Evolutionary conservation across 768 basidiomycete genomes (phyloP), one percentile per base, ranked within the genome.

Genomic region (Nidularia pulvinata): DNA sequence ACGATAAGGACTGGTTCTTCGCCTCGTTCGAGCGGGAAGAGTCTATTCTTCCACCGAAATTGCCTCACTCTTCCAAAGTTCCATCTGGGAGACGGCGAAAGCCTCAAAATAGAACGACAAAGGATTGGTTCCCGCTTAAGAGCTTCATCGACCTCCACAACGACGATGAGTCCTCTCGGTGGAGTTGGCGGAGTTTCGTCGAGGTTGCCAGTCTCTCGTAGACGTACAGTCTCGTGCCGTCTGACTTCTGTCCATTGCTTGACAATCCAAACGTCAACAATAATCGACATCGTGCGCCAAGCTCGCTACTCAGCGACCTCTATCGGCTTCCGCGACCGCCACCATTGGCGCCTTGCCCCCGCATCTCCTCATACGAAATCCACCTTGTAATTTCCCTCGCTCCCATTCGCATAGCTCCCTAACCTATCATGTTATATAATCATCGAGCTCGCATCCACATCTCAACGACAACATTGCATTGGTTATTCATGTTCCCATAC

Each of bases 141-240:
- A 85, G 84, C 58, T 88, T 88, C 66, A 86, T 88, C 52, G 85
- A 88, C 61, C 68, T 88, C 48, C 75, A 74, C 52, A 57, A 57
- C 33, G 81, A 82, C 35, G 78, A 80, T 25, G 69, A 76, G 32
- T 55, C 61, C n/a, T 64, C 71, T 22, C 67, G 70, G 4, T 80
- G 82, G 71, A 75, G 74, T 50, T 87, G 84, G 85, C 71, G 83
- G 57, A 84, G 83, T 66, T 82, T 87, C 62, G 80, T 88, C 59
- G 80, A 87, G 63, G 78, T 87, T 13, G 70, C 76, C 11, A 70
- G 61, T 49, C 65, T 74, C 14, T 66, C 68, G 30, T 75, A 59
- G 59, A n/a, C 14, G 1, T 5, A 42, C 25, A 2, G 25, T 46
- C 42, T 48, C 42, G 30, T n/a, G 9, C 32, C 35, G 11, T 33